Percentiles rank a stretch among this genome's conserved stretches.
These are phyloP conservation scores for Acer saccharum DNA, from an alignment of 345 rosid species.

Conservation along the genomic window DNA sequence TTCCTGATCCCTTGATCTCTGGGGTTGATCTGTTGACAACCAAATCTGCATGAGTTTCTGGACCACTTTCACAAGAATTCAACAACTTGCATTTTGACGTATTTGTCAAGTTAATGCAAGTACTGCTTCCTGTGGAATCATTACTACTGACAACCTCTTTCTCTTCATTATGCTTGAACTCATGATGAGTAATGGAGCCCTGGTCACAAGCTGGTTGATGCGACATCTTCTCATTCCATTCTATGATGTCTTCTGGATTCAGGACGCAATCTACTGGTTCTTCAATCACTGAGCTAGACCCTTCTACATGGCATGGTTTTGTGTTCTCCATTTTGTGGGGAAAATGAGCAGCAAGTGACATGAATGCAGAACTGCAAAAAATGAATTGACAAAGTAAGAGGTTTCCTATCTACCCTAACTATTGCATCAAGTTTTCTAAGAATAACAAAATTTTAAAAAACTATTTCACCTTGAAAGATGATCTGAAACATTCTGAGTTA, in stretches of 20 bases:
- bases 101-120: conserved; percentile 33
- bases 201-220: conserved; percentile 43
- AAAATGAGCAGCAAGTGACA: conserved; percentile 78
- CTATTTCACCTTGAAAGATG: conserved; percentile 80
- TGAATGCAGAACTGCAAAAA: conserved; percentile 83
- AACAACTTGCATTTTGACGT: conserved; percentile 34
- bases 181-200: conserved; percentile 44
- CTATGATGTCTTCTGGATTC: conserved; percentile 54
- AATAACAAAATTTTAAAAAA: conserved; percentile 22
- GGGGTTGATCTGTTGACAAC: conserved; percentile 31
- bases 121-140: conserved; percentile 44
- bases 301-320: conserved; percentile 36
- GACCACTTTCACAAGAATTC: conserved; percentile 25
- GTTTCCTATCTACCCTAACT: conserved; percentile 10
- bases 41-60: conserved; percentile 31
- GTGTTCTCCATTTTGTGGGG: conserved; percentile 43
- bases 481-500: conserved; percentile 96
- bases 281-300: conserved; percentile 33
- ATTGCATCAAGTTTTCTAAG: neutral
- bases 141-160: conserved; percentile 49
- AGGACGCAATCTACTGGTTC: conserved; percentile 42
- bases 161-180: conserved; percentile 44
- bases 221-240: conserved; percentile 39
- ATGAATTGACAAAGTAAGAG: conserved; percentile 19
- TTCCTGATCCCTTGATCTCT: conserved; percentile 26